Evolutionary conservation across 225 moss, liverwort and hornwort genomes (phyloP).

Genomic region (Bryum argenteum): DNA sequence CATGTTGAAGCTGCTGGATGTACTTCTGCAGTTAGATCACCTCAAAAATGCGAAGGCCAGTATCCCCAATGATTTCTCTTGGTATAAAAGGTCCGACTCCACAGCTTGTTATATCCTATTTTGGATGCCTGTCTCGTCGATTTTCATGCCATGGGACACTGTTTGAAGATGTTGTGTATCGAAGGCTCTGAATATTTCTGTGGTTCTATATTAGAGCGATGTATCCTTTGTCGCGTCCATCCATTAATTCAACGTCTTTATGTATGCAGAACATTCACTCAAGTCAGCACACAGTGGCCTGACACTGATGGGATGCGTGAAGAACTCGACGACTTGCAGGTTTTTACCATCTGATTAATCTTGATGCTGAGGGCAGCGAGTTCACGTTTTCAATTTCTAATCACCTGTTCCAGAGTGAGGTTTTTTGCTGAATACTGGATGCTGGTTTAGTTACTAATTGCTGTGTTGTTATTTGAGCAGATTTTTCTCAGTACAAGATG

Average conservation of each 20-base stretch:
- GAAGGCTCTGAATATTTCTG: not conserved
- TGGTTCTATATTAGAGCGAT: slow-evolving; percentile 9
- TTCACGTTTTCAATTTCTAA: slow-evolving; percentile 6
- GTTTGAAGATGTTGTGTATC: slow-evolving; percentile 8
- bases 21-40: slow-evolving; percentile 97
- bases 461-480: slow-evolving; percentile 47
- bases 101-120: slow-evolving; percentile 12
- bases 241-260: not conserved
- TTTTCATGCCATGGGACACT: not conserved
- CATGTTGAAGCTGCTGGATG: slow-evolving; percentile 96
- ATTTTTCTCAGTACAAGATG: slow-evolving; percentile 97
- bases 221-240: not conserved
- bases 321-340: slow-evolving; percentile 98
- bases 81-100: slow-evolving; percentile 90
- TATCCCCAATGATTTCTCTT: slow-evolving; percentile 99
- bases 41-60: slow-evolving; percentile 99
- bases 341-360: slow-evolving; percentile 26
- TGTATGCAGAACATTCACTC: slow-evolving; percentile 85
- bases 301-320: slow-evolving; percentile 98
- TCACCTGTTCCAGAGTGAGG: not conserved
- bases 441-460: slow-evolving; percentile 11
- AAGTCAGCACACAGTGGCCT: slow-evolving; percentile 95
- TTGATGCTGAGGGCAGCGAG: slow-evolving; percentile 4
- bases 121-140: slow-evolving; percentile 14
- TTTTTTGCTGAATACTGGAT: not conserved